Evolutionary conservation across 495 filamentous ascomycete species (phyloP), one percentile per base, ranked within the genome.

Genomic region (Aspergillus cavernicola): DNA sequence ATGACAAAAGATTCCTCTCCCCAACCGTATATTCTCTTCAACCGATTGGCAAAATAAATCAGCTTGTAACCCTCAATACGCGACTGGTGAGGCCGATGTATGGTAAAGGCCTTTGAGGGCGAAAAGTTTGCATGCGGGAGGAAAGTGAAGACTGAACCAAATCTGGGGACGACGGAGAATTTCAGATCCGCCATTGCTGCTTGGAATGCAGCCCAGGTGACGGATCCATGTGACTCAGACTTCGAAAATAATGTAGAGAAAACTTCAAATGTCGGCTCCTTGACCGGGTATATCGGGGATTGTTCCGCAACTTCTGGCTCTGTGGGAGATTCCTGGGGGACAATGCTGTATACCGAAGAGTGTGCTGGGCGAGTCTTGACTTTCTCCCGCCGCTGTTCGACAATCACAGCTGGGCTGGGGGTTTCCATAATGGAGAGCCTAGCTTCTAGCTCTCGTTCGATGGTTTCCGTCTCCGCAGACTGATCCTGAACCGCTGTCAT

Each of bases 281-380:
- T 61, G 13, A 67, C 69, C 24, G 53, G 61, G 33, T 68, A 59
- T 7, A 47, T 44, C 19, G 50, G 9, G 40, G 12, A 4, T 44
- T 20, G 13, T 20, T 26, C 10, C 15, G 45, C 18, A 2, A 39
- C 20, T 29, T 46, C 42, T 28, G 50, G 11, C 23, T 53, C 31
- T 7, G 12, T 23, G 12, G 38, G 13, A 11, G 33, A n/a, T 28
- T 28, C 24, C 24, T 28, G 24, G 24, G 24, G 24, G 9, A 53
- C 46, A 19, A 68, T 65, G 15, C 67, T 61, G 40, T 65, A 69
- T 2, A 51, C 45, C 2, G 60, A 63, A 11, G 66, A 63, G n/a
- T 62, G 49, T 18, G 58, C 43, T 0, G 64, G 63, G 3, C 71
- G 65, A 4, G 66, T 72, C 50, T 72, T 74, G 41, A 68, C 57